Evolutionary conservation across 352 stramenopile genomes (phyloP), one percentile per base, ranked within the genome.

Genomic region (Globisporangium solare): DNA sequence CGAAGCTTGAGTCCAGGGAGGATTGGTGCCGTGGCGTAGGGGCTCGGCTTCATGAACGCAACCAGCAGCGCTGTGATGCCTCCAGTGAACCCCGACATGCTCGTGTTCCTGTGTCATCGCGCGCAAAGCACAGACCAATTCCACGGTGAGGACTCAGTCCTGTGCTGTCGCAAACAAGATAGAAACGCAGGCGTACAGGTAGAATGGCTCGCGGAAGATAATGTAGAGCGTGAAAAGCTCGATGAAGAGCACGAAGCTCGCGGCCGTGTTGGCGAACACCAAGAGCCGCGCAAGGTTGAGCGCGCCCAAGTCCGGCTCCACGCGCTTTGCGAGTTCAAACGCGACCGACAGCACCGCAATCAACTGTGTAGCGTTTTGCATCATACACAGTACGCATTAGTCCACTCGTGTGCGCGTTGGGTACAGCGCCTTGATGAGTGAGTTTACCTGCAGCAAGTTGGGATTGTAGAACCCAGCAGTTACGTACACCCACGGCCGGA

Each of bases 381-480:
- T 8, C 27, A 35, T 8, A 35, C 5, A 60, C 6, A 17, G 35
- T 21, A 31, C 17, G 27, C 15, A 46, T 18, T 8, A 47, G 43
- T 31, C 41, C 49, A 54, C 45, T 22, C 27, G 27, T 10, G 27
- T 3, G 10, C 27, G 27, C 27, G 27, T 10, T n/a, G n/a, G n/a
- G n/a, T n/a, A n/a, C 27, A 35, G 5, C 27, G 27, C 4, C 27
- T 35, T 35, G 5, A 10, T 35, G 27, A 10, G 24, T 31, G 2
- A 6, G 24, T 8, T 10, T 51, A 88, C 83, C 80, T 93, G 79
- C 8, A 89, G 31, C 14, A 91, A 54, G 56, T 92, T 71, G 17
- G 84, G 86, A 51, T 95, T 81, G 59, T 95, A 95, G 60, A 93
- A 95, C 5, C 83, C 83, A 8, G 86, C 77, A 6, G 86, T 93